Percentiles rank a stretch among this genome's conserved stretches.
Evolutionary conservation across 2,329 filamentous ascomycete species (phyloP).

Genomic region (Neofusicoccum laricinum): DNA sequence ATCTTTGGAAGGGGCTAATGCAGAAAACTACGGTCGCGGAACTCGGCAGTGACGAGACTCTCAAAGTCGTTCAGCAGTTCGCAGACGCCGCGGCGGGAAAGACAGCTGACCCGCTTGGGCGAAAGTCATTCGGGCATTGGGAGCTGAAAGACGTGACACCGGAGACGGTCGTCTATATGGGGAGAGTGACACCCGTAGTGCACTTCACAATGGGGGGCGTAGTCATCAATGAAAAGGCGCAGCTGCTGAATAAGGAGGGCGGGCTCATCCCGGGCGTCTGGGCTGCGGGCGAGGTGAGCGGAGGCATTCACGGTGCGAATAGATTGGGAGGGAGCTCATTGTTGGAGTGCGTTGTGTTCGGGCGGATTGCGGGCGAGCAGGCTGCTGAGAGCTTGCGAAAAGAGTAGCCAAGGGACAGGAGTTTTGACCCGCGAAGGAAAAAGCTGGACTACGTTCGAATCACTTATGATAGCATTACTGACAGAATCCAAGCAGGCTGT

Average conservation of each 20-base stretch:
- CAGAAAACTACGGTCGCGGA: constrained; percentile 50
- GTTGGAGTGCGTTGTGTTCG: constrained; percentile 64
- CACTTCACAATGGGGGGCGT: constrained; percentile 69
- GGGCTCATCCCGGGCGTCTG: constrained; percentile 55
- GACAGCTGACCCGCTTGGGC: constrained; percentile 45
- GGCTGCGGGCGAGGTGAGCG: constrained; percentile 64
- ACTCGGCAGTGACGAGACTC: constrained; percentile 22
- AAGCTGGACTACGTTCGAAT: too few species aligned
- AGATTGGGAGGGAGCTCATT: constrained; percentile 60
- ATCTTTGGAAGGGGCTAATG: constrained; percentile 61
- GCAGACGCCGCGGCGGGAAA: constrained; percentile 43
- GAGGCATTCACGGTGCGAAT: constrained; percentile 63
- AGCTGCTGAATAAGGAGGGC: constrained; percentile 47
- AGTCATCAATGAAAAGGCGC: constrained; percentile 52
- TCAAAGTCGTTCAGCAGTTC: constrained; percentile 51
- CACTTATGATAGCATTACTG: too few species aligned
- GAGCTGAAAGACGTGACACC: constrained; percentile 45
- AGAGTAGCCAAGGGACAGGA: neutral
- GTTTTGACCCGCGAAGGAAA: too few species aligned
- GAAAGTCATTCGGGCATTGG: constrained; percentile 57
- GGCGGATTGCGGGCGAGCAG: constrained; percentile 52
- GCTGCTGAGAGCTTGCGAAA: neutral
- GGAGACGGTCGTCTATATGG: constrained; percentile 56
- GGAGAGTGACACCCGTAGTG: constrained; percentile 60
- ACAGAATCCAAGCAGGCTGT: too few species aligned